These are phyloP conservation scores for Myrmaecium sp. DNA, from an alignment of 2,329 filamentous ascomycete genomes.

Conservation along the genomic window DNA sequence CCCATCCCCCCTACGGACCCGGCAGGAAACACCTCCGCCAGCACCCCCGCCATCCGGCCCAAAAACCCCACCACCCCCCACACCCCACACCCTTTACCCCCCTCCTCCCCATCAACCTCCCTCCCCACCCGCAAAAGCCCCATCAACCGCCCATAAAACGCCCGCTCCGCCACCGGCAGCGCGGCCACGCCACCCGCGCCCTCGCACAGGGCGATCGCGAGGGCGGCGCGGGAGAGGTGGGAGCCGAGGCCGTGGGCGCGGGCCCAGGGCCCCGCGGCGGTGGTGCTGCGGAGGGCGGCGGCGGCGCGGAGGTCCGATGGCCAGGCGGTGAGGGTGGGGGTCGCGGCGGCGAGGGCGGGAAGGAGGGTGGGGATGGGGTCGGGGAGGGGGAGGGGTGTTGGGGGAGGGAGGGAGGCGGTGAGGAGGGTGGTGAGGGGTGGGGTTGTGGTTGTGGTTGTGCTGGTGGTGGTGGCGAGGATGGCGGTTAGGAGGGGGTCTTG, in stretches of 20 bases:
- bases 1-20: slow-evolving; percentile 26
- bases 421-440: slow-evolving; percentile 42
- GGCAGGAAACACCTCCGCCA: slow-evolving; percentile 44
- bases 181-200: slow-evolving; percentile 48
- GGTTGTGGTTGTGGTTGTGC: slow-evolving; percentile 14
- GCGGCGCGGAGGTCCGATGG: slow-evolving; percentile 31
- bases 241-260: slow-evolving; percentile 56
- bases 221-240: slow-evolving; percentile 51
- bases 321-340: slow-evolving; percentile 36
- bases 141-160: slow-evolving; percentile 37
- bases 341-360: slow-evolving; percentile 40
- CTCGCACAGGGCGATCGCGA: slow-evolving; percentile 55
- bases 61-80: slow-evolving; percentile 50
- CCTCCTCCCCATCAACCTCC: slow-evolving; percentile 44
- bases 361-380: slow-evolving; percentile 34
- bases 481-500: slow-evolving; percentile 31
- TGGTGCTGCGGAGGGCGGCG: slow-evolving; percentile 54
- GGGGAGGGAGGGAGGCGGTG: slow-evolving; percentile 35
- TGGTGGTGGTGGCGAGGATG: slow-evolving; percentile 26
- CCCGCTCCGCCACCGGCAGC: slow-evolving; percentile 39
- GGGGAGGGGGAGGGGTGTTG: slow-evolving; percentile 26
- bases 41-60: slow-evolving; percentile 40
- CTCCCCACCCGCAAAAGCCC: slow-evolving; percentile 36
- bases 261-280: slow-evolving; percentile 50
- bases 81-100: slow-evolving; percentile 35